phyloP scores from a whole-genome alignment of 164 flowering plant genomes.

The Magnolia kwangsiensis region DNA sequence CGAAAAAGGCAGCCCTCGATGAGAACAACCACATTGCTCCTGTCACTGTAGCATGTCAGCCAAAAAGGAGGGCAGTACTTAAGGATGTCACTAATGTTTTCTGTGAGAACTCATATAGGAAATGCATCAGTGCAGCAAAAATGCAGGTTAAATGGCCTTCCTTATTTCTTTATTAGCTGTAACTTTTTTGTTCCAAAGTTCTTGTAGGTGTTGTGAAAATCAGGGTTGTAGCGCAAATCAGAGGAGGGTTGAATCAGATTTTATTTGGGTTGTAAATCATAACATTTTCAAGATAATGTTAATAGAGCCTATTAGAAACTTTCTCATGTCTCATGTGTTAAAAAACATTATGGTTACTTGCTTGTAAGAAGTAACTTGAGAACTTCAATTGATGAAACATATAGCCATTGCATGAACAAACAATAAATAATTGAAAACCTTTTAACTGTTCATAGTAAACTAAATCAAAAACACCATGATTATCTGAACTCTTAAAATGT shows the following conservation, averaged over 20 bases:
- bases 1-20: slow-evolving; percentile 47
- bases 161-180: not conserved
- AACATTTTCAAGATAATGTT: no score
- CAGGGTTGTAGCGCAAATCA: no score
- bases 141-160: slow-evolving; percentile 37
- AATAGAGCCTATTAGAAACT: no score
- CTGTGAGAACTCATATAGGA: slow-evolving; percentile 38
- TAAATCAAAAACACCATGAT: not conserved
- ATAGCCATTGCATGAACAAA: not conserved
- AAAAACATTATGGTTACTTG: no score
- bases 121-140: slow-evolving; percentile 46
- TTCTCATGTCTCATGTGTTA: no score
- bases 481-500: not conserved
- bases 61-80: slow-evolving; percentile 70
- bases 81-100: slow-evolving; percentile 64
- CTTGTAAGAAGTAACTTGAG: no score
- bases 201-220: no score
- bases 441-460: not conserved
- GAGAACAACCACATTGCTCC: slow-evolving; percentile 29
- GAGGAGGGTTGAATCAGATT: no score
- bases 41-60: slow-evolving; percentile 25
- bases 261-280: no score
- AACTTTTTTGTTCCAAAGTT: no score
- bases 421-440: not conserved
- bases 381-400: not conserved